Conservation (phyloP, 768 basidiomycete genomes). For the Crassisporium funariophilum region DNA sequence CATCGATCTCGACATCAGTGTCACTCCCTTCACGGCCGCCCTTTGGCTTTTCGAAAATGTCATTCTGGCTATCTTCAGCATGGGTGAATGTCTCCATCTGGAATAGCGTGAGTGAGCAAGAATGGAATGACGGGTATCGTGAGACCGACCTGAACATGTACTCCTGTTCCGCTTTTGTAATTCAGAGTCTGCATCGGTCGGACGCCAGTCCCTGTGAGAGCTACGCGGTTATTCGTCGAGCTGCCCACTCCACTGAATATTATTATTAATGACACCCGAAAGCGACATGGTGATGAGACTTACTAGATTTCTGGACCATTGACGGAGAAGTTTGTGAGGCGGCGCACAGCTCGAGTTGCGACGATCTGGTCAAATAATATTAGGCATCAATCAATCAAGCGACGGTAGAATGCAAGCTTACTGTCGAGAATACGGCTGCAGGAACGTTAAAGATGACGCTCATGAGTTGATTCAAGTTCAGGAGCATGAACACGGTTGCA, state of each 20-base stretch:
- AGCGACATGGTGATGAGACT: slow-evolving; percentile 17
- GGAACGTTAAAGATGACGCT: slow-evolving; percentile 67
- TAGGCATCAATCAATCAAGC: too few species aligned
- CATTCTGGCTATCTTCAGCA: slow-evolving; percentile 31
- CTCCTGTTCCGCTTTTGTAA: slow-evolving; percentile 31
- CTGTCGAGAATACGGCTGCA: slow-evolving; percentile 56
- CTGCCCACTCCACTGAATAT: slow-evolving; percentile 22
- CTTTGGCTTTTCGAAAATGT: slow-evolving; percentile 22
- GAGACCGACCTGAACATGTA: slow-evolving; percentile 46
- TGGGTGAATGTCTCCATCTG: slow-evolving; percentile 55
- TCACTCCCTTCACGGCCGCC: slow-evolving; percentile 30
- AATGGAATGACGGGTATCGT: neutral
- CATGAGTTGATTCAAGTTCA: slow-evolving; percentile 70
- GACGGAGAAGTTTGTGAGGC: slow-evolving; percentile 53
- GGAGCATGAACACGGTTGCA: slow-evolving; percentile 64
- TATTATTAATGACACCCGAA: neutral
- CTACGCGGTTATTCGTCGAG: slow-evolving; percentile 28
- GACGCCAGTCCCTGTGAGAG: slow-evolving; percentile 6
- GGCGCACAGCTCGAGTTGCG: slow-evolving; percentile 61
- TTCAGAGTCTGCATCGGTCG: slow-evolving; percentile 25
- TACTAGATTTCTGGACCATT: slow-evolving; percentile 48
- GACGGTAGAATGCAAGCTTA: too few species aligned
- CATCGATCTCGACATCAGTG: slow-evolving; percentile 34
- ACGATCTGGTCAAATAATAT: slow-evolving; percentile 43
- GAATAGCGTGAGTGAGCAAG: neutral